These are phyloP conservation scores for Macroventuria anomochaeta DNA, from an alignment of 2,329 filamentous ascomycete genomes.

Conservation along the genomic window DNA sequence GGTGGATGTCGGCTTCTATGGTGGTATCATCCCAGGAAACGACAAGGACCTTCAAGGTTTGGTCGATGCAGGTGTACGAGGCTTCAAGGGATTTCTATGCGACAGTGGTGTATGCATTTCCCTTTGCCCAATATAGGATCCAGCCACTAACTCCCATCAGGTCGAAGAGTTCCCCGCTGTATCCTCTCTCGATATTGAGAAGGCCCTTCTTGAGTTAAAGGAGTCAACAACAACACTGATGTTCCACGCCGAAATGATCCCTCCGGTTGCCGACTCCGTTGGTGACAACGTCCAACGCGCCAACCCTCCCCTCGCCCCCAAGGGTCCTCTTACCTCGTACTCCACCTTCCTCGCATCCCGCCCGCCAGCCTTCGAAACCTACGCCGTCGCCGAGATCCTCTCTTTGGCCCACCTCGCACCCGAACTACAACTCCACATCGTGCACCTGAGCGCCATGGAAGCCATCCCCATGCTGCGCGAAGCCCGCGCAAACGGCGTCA, in stretches of 20 bases:
- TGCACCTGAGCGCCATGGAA: conserved; percentile 88
- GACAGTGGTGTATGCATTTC: conserved; percentile 84
- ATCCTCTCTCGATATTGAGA: conserved; percentile 76
- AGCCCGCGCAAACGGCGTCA: conserved; percentile 75
- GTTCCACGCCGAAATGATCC: conserved; percentile 99
- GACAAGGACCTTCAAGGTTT: conserved; percentile 77
- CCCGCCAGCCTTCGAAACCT: conserved; percentile 88
- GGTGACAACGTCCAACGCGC: conserved; percentile 77
- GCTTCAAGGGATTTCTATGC: conserved; percentile 98
- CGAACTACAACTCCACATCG: conserved; percentile 85
- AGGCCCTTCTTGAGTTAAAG: conserved; percentile 81
- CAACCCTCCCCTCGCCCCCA: conserved; percentile 71
- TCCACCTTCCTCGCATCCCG: conserved; percentile 90
- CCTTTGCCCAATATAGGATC: too few species aligned
- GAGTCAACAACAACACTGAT: conserved; percentile 88
- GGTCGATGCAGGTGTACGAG: conserved; percentile 83
- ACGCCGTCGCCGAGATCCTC: conserved; percentile 85
- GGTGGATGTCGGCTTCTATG: conserved; percentile 99
- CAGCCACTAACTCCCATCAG: conserved; percentile 51
- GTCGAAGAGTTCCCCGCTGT: conserved; percentile 96
- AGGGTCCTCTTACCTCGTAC: conserved; percentile 78
- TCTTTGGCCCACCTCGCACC: conserved; percentile 81
- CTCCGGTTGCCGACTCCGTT: conserved; percentile 80
- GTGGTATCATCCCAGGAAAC: conserved; percentile 92
- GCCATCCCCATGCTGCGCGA: conserved; percentile 80